Conservation (phyloP, 495 filamentous ascomycete species). For the Neurospora africana region DNA sequence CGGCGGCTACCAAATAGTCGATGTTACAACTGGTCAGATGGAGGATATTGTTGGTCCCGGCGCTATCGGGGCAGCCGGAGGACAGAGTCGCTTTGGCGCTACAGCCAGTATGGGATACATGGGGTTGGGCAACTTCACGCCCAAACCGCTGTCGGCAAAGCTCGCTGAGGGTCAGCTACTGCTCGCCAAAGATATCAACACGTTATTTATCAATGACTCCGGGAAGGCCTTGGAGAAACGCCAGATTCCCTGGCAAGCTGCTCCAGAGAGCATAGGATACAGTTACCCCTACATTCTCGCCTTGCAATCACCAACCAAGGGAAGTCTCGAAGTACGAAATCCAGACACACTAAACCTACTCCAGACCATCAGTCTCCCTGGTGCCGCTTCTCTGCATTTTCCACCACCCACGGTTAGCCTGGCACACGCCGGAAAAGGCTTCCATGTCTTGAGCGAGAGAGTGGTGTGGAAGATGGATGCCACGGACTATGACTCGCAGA, state of each 20-base stretch:
- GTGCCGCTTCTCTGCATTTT: constrained; percentile 78
- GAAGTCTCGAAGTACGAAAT: constrained; percentile 81
- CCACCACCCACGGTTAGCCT: constrained; percentile 86
- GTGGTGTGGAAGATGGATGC: constrained; percentile 92
- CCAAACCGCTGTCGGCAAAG: constrained; percentile 76
- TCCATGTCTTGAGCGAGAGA: constrained; percentile 79
- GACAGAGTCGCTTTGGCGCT: constrained; percentile 52
- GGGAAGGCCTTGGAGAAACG: constrained; percentile 74
- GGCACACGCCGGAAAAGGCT: constrained; percentile 88
- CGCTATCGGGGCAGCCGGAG: constrained; percentile 54
- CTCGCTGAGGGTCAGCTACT: constrained; percentile 75
- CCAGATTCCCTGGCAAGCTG: constrained; percentile 82
- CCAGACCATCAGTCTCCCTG: constrained; percentile 71
- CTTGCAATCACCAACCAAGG: constrained; percentile 73
- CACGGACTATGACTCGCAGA: constrained; percentile 84
- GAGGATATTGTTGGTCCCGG: constrained; percentile 74
- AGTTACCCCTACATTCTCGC: constrained; percentile 92
- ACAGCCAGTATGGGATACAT: constrained; percentile 86
- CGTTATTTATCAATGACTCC: constrained; percentile 74
- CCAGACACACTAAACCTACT: constrained; percentile 81
- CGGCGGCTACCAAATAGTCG: constrained; percentile 77
- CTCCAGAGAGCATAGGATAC: constrained; percentile 84
- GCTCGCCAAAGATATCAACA: constrained; percentile 91
- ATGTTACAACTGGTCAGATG: constrained; percentile 60
- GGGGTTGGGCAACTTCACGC: constrained; percentile 80